Percentiles rank a stretch among this genome's conserved stretches.
These are phyloP conservation scores for Raffaelea arxii DNA, from an alignment of 2,329 filamentous ascomycete genomes.

Conservation along the genomic window DNA sequence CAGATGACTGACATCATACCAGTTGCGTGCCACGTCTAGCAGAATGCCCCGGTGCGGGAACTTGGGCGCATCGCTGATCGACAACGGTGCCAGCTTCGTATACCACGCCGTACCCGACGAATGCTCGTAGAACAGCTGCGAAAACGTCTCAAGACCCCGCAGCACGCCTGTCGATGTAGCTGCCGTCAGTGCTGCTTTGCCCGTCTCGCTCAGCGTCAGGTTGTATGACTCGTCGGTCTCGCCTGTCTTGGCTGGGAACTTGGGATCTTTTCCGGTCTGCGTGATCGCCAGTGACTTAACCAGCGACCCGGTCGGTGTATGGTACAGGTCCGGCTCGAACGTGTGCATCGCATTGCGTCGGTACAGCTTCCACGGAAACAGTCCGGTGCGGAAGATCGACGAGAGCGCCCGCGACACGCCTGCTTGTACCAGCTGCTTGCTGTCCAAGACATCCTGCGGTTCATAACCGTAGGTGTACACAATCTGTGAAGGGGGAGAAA, in stretches of 20 bases:
- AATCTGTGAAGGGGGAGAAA: constrained; percentile 27
- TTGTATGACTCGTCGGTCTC: constrained; percentile 69
- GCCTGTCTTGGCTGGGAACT: constrained; percentile 46
- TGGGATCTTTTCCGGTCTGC: constrained; percentile 47
- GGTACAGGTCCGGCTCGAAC: constrained; percentile 50
- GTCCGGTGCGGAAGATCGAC: constrained; percentile 56
- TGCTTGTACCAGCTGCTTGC: constrained; percentile 43
- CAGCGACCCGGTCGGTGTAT: constrained; percentile 36
- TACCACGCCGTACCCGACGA: constrained; percentile 51
- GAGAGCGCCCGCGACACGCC: constrained; percentile 50
- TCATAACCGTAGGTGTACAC: constrained; percentile 35
- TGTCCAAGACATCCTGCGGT: constrained; percentile 30
- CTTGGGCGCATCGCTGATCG: constrained; percentile 61
- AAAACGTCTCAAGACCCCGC: constrained; percentile 65
- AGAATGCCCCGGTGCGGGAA: constrained; percentile 73
- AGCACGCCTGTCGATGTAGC: constrained; percentile 59
- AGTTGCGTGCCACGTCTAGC: constrained; percentile 68
- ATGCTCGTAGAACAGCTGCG: constrained; percentile 70
- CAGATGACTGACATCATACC: constrained; percentile 57
- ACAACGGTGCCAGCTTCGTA: constrained; percentile 59
- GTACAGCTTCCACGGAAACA: constrained; percentile 72
- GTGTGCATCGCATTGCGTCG: constrained; percentile 44
- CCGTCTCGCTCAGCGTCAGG: constrained; percentile 47
- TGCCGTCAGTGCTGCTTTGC: constrained; percentile 53
- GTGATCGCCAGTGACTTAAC: constrained; percentile 50